A percentile compares a stretch with the other conserved stretches of the same genome.
Conservation (phyloP, 345 rosid genomes). For the Euphorbia pulcherrima region DNA sequence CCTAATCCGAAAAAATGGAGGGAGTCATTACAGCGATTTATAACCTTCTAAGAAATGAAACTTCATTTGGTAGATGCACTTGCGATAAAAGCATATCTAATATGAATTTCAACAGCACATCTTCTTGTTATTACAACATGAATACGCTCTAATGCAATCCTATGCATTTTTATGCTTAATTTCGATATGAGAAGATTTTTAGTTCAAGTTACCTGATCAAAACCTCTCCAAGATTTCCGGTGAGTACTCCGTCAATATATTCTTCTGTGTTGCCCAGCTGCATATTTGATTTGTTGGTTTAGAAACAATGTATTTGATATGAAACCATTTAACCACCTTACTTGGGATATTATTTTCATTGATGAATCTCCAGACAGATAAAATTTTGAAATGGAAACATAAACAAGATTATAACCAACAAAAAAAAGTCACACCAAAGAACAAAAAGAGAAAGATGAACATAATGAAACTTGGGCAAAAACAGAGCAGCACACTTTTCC, state of each 20-base stretch:
- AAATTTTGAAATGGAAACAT: not conserved
- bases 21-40: not conserved
- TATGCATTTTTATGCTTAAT: not conserved
- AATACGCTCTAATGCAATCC: not conserved
- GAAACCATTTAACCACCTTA: not conserved
- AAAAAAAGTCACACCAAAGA: too few species aligned
- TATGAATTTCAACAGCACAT: not conserved
- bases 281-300: slow-evolving; percentile 11
- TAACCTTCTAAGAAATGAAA: not conserved
- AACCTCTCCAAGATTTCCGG: slow-evolving; percentile 87
- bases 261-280: slow-evolving; percentile 92
- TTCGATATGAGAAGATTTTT: not conserved
- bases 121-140: not conserved
- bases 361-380: not conserved
- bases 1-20: not conserved
- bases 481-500: too few species aligned
- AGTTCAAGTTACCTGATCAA: slow-evolving; percentile 59
- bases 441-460: too few species aligned
- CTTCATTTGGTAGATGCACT: not conserved
- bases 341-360: too few species aligned
- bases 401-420: too few species aligned
- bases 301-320: not conserved
- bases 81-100: not conserved
- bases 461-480: too few species aligned
- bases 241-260: slow-evolving; percentile 74